Evolutionary conservation across 257 asterid species (phyloP).

Genomic region (Salvia hispanica): DNA sequence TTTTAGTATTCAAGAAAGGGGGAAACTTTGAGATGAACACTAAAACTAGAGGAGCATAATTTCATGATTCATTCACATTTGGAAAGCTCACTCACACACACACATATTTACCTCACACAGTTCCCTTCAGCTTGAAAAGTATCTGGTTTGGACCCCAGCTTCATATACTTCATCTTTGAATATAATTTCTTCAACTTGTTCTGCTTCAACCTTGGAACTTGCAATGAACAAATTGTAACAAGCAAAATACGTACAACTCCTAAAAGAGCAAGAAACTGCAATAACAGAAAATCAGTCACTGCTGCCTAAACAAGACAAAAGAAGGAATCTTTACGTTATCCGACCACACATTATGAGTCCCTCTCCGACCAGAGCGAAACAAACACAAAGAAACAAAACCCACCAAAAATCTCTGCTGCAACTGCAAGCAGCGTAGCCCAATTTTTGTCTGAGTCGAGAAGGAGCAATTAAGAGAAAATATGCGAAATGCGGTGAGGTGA

Average conservation of each 20-base stretch:
- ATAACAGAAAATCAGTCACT: constrained; percentile 40
- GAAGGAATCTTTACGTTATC: constrained; percentile 39
- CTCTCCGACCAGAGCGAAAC: constrained; percentile 41
- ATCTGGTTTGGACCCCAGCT: constrained; percentile 94
- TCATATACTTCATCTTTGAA: constrained; percentile 81
- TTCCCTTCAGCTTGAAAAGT: constrained; percentile 75
- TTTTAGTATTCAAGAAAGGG: constrained; percentile 7
- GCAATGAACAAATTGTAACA: constrained; percentile 13
- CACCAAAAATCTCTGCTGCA: constrained; percentile 22
- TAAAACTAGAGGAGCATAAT: not conserved
- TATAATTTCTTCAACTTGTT: constrained; percentile 22
- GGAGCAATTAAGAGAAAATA: constrained; percentile 14
- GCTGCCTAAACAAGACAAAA: constrained; percentile 38
- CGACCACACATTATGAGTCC: constrained; percentile 31
- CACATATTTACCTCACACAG: constrained; percentile 53
- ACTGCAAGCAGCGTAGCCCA: constrained; percentile 22
- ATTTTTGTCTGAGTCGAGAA: constrained; percentile 44
- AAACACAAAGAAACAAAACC: constrained; percentile 50
- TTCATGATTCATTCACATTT: not conserved
- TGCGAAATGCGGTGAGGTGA: constrained; percentile 22
- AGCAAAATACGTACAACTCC: constrained; percentile 35
- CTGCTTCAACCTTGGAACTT: constrained; percentile 28
- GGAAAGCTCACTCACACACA: not conserved
- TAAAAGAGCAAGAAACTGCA: constrained; percentile 37
- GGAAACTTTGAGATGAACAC: not conserved